Base-by-base conservation (phyloP, 176 grass and related monocot genomes). In the Phoenix roebelenii region DNA sequence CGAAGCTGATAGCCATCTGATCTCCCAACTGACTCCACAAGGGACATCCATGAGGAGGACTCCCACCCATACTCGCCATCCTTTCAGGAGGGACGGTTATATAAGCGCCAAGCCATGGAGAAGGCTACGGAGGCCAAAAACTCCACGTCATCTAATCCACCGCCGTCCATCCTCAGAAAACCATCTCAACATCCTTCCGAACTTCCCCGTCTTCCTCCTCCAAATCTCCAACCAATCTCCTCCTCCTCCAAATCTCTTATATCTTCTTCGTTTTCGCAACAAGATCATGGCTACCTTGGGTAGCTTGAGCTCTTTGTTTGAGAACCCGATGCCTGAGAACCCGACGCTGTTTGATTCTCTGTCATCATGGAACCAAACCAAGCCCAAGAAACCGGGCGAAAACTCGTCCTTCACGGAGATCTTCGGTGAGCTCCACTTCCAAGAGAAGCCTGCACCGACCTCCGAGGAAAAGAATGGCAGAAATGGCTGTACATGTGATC, bases 381-480 rank as follows among this genome's bases (percentile, higher is more conserved):
- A 73, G 49, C 66, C 62, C 28, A 89, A 63, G 18, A 93, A 68
- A 52, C 84, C 70, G 20, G 50, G 85, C 7, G 88, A 98, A 25
- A 54, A 74, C 39, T 18, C 76, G 2, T 79, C 84, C 71, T 74
- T 93, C 76, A 93, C 94, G 5, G 94, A 98, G 88, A 82, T 98
- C 67, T 89, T 98, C 70, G 94, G 94, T 25, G 89, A 95, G 66
- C 81, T 95, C 60, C 89, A 95, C 78, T 95, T 95, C 68, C 72
- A 82, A 2, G 89, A 95, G 67, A 85, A 76, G 53, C 79, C 76
- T 3, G 68, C 52, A 14, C 7, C 61, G 22, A 30, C 61, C 1
- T 25, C 69, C 24, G 22, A 30, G 28, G 6, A 30, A 30, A 30
- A 30, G 28, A 16, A 59, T 4, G 22, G 28, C 28, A 30, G 28